phyloP scores from a whole-genome alignment of 805 yeast genomes.

The Spathaspora girioi region DNA sequence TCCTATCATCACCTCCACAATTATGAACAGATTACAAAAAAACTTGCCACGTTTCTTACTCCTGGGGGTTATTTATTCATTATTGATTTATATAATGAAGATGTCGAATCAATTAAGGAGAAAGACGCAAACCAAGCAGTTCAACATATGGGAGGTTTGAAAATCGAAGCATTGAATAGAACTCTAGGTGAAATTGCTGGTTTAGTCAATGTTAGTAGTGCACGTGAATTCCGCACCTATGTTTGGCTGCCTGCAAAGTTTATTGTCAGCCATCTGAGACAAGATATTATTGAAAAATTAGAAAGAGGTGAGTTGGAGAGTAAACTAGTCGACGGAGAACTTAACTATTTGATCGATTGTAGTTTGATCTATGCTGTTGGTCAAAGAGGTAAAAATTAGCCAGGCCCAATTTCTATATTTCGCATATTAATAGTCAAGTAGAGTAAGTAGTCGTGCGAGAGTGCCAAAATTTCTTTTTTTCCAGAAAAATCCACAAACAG shows the following conservation, averaged over 20 bases:
- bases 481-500: background rate
- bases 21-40: constrained; percentile 24
- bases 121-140: constrained; percentile 13
- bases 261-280: constrained; percentile 20
- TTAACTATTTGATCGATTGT: constrained; percentile 12
- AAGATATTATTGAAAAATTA: constrained; percentile 10
- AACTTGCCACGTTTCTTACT: constrained; percentile 28
- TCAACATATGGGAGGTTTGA: constrained; percentile 31
- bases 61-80: constrained; percentile 33
- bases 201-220: constrained; percentile 19
- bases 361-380: constrained; percentile 28
- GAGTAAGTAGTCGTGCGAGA: constrained; percentile 1
- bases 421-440: background rate
- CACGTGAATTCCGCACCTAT: constrained; percentile 14
- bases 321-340: constrained; percentile 6
- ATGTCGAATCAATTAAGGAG: constrained; percentile 15
- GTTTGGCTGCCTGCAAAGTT: constrained; percentile 24
- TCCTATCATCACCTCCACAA: constrained; percentile 38
- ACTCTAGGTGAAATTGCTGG: constrained; percentile 19
- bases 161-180: constrained; percentile 17
- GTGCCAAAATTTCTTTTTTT: background rate
- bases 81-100: constrained; percentile 37
- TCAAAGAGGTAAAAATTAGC: constrained; percentile 6
- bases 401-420: background rate
- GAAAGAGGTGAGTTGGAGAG: constrained; percentile 13